A percentile compares a stretch with the other conserved stretches of the same genome.
Evolutionary conservation across 192 early-diverging fungal species (phyloP).

Genomic region (Backusella tuberculispora): DNA sequence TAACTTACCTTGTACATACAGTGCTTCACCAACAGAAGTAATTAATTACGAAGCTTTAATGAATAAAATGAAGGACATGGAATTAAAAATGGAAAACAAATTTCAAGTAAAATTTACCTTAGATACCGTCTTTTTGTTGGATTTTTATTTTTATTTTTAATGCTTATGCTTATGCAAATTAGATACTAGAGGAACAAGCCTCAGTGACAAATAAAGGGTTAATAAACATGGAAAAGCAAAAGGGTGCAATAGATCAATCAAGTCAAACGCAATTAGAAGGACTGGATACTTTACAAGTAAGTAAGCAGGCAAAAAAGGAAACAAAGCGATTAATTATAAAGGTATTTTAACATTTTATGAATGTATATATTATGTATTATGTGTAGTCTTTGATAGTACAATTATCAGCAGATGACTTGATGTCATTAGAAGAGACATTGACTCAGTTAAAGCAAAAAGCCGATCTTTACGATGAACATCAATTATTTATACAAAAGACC

Average conservation of each 20-base stretch:
- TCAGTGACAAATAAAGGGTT: slow-evolving; percentile 2
- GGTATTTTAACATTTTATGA: neutral
- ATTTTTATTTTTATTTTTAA: neutral
- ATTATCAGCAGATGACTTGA: slow-evolving; percentile 6
- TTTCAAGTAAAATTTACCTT: neutral
- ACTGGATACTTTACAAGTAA: neutral
- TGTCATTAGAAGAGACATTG: neutral
- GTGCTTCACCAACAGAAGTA: neutral
- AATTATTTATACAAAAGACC: neutral
- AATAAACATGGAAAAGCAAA: neutral
- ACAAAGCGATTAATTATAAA: neutral
- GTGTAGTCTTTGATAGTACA: neutral
- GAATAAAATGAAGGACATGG: slow-evolving; percentile 6
- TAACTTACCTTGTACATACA: slow-evolving; percentile 6
- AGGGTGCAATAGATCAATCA: neutral
- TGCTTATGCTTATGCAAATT: neutral
- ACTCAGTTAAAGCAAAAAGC: neutral
- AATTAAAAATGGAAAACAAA: slow-evolving; percentile 8
- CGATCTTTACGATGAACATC: neutral
- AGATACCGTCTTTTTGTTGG: neutral
- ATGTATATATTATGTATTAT: neutral
- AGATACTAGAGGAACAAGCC: slow-evolving; percentile 16
- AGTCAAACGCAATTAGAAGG: neutral
- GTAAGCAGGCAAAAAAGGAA: neutral
- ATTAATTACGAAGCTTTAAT: slow-evolving; percentile 3